A percentile compares a stretch with the other conserved stretches of the same genome.
Evolutionary conservation across 306 rosid genomes (phyloP).

Genomic region (Malus orientalis): DNA sequence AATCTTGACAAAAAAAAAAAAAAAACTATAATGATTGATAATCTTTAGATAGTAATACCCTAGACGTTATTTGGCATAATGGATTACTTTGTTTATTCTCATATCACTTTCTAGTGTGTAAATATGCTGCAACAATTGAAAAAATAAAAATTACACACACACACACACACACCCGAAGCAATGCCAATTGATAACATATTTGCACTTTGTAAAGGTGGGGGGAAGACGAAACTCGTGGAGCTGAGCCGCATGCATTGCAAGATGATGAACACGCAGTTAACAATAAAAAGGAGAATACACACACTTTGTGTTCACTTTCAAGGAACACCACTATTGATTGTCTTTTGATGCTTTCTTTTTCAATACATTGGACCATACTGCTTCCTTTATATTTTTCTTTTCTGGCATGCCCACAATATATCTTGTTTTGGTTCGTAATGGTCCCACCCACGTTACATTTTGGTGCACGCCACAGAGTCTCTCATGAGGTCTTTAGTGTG

Average conservation of each 20-base stretch:
- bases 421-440: background rate
- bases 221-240: background rate
- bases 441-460: background rate
- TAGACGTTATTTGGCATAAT: no score
- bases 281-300: background rate
- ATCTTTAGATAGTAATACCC: no score
- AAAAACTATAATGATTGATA: no score
- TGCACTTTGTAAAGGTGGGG: no score
- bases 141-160: no score
- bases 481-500: background rate
- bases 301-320: background rate
- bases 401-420: background rate
- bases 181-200: no score
- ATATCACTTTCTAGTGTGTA: no score
- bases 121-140: no score
- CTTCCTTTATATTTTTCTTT: background rate
- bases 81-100: no score
- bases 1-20: no score
- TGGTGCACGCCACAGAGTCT: background rate
- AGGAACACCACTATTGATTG: background rate
- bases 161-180: no score
- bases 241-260: background rate
- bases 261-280: background rate
- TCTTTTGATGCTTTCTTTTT: background rate
- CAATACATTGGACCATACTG: background rate